Evolutionary conservation across 495 filamentous ascomycete species (phyloP).

Genomic region (Hypoxylon fuscum): DNA sequence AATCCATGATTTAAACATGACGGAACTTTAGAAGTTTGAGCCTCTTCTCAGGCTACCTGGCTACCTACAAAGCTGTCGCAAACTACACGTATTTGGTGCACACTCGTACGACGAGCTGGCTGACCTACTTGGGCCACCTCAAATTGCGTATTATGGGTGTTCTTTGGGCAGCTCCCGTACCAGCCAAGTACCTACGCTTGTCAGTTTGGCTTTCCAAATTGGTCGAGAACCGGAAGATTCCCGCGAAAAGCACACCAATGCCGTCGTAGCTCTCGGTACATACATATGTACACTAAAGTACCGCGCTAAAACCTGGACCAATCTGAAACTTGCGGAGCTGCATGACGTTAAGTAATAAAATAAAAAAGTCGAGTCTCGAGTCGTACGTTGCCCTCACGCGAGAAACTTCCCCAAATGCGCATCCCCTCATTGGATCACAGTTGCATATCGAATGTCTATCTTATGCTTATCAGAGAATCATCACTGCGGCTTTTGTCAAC

Average conservation of each 20-base stretch:
- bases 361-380: slow-evolving; percentile 29
- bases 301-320: slow-evolving; percentile 20
- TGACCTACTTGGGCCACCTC: slow-evolving; percentile 25
- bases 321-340: slow-evolving; percentile 40
- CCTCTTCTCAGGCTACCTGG: not conserved
- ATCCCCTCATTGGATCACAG: slow-evolving; percentile 26
- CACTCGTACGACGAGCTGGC: slow-evolving; percentile 25
- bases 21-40: not conserved
- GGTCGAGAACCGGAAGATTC: slow-evolving; percentile 40
- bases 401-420: slow-evolving; percentile 44
- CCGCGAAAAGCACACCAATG: slow-evolving; percentile 31
- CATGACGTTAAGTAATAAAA: slow-evolving; percentile 39
- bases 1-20: slow-evolving; percentile 17
- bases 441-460: not conserved
- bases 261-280: slow-evolving; percentile 14
- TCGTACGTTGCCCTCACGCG: slow-evolving; percentile 44
- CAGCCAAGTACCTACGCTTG: slow-evolving; percentile 10
- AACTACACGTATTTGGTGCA: slow-evolving; percentile 22
- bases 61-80: slow-evolving; percentile 18
- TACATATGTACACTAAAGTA: slow-evolving; percentile 17
- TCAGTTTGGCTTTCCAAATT: slow-evolving; percentile 26
- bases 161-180: not conserved
- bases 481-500: slow-evolving; percentile 24
- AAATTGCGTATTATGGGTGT: not conserved
- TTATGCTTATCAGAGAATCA: slow-evolving; percentile 23